Evolutionary conservation across 2,329 filamentous ascomycete species (phyloP).

Genomic region (Epicoccum sorghinum): DNA sequence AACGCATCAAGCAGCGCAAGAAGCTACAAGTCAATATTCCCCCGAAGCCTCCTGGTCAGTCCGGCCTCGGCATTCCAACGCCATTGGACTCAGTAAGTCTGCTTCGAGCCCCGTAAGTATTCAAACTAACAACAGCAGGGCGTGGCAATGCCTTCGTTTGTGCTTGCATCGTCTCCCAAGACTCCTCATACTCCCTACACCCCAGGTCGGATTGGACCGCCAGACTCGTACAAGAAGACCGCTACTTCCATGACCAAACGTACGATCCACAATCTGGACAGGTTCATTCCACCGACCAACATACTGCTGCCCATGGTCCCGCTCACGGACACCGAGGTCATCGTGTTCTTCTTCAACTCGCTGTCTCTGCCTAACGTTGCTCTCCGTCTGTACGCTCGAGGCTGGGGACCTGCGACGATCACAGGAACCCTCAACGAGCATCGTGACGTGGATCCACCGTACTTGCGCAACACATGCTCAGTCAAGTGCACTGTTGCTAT

Average conservation of each 20-base stretch:
- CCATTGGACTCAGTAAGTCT: conserved; percentile 18
- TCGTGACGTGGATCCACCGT: conserved; percentile 29
- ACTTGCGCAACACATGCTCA: conserved; percentile 38
- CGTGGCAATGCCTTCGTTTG: background rate
- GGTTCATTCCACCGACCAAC: conserved; percentile 19
- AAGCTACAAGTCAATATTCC: conserved; percentile 21
- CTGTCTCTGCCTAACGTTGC: conserved; percentile 30
- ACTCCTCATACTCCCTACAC: conserved; percentile 16
- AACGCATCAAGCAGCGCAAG: conserved; percentile 15
- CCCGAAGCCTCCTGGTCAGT: too few species aligned
- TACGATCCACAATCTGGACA: conserved; percentile 26
- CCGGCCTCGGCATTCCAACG: conserved; percentile 11
- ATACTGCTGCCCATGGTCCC: conserved; percentile 30
- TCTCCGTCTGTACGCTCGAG: conserved; percentile 32
- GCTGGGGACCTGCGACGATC: conserved; percentile 33
- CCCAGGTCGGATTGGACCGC: conserved; percentile 20
- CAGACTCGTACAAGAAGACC: conserved; percentile 7
- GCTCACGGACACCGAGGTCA: conserved; percentile 36
- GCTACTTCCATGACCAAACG: conserved; percentile 24
- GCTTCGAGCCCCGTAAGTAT: too few species aligned
- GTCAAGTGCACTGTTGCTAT: conserved; percentile 38
- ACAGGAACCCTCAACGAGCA: conserved; percentile 30
- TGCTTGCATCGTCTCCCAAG: background rate
- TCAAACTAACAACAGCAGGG: too few species aligned
- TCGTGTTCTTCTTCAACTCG: conserved; percentile 43